These are phyloP conservation scores for Hymenoscyphus linearis DNA, from an alignment of 2,329 filamentous ascomycete species.

Conservation along the genomic window DNA sequence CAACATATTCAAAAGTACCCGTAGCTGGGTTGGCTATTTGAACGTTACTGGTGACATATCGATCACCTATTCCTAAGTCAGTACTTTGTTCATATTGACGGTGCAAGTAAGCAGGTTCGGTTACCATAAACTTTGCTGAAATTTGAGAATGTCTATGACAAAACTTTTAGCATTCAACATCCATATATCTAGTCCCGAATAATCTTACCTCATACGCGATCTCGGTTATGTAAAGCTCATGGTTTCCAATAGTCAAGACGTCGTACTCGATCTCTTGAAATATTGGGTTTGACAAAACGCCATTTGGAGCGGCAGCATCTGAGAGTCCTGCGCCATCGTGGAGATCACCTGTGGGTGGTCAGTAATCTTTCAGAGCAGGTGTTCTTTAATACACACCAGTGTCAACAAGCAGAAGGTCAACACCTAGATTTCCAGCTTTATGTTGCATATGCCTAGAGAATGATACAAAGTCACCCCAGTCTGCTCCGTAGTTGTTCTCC, in stretches of 20 bases:
- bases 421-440: slow-evolving; percentile 69
- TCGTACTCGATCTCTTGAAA: slow-evolving; percentile 77
- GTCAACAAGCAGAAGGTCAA: slow-evolving; percentile 79
- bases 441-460: slow-evolving; percentile 77
- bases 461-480: slow-evolving; percentile 96
- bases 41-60: slow-evolving; percentile 87
- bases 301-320: slow-evolving; percentile 83
- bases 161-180: background rate
- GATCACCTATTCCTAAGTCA: background rate
- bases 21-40: slow-evolving; percentile 74
- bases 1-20: slow-evolving; percentile 66
- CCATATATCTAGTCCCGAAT: background rate
- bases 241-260: slow-evolving; percentile 76
- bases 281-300: slow-evolving; percentile 80
- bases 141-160: slow-evolving; percentile 50
- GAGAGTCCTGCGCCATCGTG: slow-evolving; percentile 91
- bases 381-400: slow-evolving; percentile 50
- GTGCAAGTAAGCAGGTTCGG: slow-evolving; percentile 25
- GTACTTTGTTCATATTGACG: background rate
- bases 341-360: slow-evolving; percentile 48
- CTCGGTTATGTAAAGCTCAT: slow-evolving; percentile 81
- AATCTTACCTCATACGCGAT: slow-evolving; percentile 38
- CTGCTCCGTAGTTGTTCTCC: slow-evolving; percentile 87
- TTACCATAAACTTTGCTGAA: slow-evolving; percentile 70
- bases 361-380: too few relatives aligned